These are phyloP conservation scores for Extremus antarcticus DNA, from an alignment of 495 filamentous ascomycete genomes.

Conservation along the genomic window DNA sequence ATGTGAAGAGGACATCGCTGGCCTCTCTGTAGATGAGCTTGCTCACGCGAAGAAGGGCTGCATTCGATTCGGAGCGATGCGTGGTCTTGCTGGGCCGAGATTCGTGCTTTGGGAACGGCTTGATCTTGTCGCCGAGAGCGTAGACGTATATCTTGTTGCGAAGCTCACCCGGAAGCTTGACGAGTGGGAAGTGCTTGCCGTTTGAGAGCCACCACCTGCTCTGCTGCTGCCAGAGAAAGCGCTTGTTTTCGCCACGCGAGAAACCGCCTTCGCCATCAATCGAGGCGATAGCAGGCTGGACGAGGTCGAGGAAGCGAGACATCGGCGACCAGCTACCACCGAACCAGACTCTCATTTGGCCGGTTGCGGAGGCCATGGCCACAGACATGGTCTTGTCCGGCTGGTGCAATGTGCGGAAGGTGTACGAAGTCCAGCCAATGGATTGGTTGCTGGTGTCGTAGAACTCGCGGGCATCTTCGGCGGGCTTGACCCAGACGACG, in stretches of 20 bases:
- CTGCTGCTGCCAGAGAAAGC: background rate
- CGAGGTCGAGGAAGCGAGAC: background rate
- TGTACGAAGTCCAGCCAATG: constrained; percentile 1
- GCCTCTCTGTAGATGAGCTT: constrained; percentile 6
- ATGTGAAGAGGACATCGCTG: constrained; percentile 1
- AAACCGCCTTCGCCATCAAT: background rate
- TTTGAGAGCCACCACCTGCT: constrained; percentile 15
- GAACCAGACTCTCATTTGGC: background rate
- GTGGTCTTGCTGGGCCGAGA: no score
- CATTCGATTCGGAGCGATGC: constrained; percentile 1
- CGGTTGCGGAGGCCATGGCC: no score
- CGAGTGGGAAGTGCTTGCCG: constrained; percentile 10
- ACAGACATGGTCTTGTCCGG: background rate
- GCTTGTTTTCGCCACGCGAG: background rate
- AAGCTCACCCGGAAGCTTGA: constrained; percentile 14
- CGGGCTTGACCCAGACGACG: background rate
- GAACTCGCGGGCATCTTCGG: background rate
- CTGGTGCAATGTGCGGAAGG: background rate
- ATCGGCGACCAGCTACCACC: background rate
- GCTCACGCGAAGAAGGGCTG: background rate
- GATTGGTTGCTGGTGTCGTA: background rate
- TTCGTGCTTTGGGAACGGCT: constrained; percentile 9
- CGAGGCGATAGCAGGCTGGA: background rate
- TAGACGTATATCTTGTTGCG: constrained; percentile 15
- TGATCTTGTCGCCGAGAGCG: constrained; percentile 5